Base-by-base conservation (phyloP, 306 rosid genomes). In the Lathyrus aphaca region DNA sequence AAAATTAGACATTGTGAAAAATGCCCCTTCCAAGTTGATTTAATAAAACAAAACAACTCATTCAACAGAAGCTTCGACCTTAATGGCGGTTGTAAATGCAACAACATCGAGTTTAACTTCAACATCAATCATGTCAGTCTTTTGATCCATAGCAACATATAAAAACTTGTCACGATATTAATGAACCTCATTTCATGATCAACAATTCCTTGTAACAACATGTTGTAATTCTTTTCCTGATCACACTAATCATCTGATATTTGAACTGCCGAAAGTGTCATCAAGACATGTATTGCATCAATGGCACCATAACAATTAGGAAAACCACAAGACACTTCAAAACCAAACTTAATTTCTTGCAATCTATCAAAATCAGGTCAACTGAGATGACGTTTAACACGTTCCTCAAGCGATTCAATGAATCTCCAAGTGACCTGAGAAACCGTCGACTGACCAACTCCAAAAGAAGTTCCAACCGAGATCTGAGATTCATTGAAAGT, bases 351-450 rank as follows among this genome's bases (percentile, higher is more conserved):
- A 68, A 94, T 89, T 67, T 85, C 88, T 48, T 86, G 89, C 81
- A 83, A 66, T 64, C 89, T 77, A 39, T 64, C 40, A n/a, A 68
- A 79, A 83, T 87, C 89, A 0, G 97, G 99, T 95, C 97, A 94
- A 69, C 73, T 81, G 53, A 91, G 97, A 70, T 94, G 97, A 74
- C 91, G 89, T 25, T 61, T 87, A 0, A 88, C 91, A 0, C 96
- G 96, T 68, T 88, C 91, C 82, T 94, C 99, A 58, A 94, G 74
- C 0, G 99, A 91, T 65, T 94, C 97, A 0, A 94, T 85, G 82
- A 94, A 94, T 56, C 99, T 81, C 99, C 99, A 91, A 73, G 99
- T 94, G 35, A 94, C 97, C 75, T 94, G 97, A 87, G 97, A 94
- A 74, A 94, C 99, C 35, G 99, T 94, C 56, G 99, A 94, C 71